Percentiles rank a stretch among this genome's conserved stretches.
phyloP scores from a whole-genome alignment of 208 protist species.

The Naegleria fowleri region DNA sequence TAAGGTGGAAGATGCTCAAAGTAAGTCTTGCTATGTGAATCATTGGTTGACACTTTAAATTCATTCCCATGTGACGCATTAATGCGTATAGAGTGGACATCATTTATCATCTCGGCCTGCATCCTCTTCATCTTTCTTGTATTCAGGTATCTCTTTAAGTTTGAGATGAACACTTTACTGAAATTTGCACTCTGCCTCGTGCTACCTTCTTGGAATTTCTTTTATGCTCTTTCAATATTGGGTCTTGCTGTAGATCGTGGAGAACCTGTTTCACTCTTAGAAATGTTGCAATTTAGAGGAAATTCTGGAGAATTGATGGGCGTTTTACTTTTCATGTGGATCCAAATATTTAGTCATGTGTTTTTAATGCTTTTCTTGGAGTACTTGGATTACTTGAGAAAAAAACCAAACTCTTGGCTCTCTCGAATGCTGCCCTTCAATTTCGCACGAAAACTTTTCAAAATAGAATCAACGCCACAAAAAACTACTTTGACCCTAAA shows the following conservation, averaged over 20 bases:
- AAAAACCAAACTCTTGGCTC: background rate
- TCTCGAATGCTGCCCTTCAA: background rate
- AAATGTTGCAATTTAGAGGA: background rate
- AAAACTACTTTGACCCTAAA: background rate
- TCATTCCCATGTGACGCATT: background rate
- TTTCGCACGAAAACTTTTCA: background rate
- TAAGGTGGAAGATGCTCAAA: background rate
- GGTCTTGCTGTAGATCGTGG: background rate
- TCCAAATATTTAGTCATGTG: background rate
- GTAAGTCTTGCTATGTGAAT: background rate
- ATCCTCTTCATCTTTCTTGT: background rate
- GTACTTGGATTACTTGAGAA: background rate
- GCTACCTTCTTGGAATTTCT: background rate
- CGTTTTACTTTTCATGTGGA: background rate
- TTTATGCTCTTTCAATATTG: conserved; percentile 11
- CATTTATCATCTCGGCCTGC: background rate
- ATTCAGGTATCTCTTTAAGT: too few relatives aligned
- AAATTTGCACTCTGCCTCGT: background rate
- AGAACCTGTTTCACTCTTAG: background rate
- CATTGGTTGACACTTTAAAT: too few relatives aligned
- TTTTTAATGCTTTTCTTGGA: background rate
- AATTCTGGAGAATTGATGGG: background rate
- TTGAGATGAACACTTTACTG: background rate
- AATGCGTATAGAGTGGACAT: background rate
- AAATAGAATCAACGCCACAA: background rate